Conservation (phyloP, 78 protist species). For the Dictyostelium purpureum region DNA sequence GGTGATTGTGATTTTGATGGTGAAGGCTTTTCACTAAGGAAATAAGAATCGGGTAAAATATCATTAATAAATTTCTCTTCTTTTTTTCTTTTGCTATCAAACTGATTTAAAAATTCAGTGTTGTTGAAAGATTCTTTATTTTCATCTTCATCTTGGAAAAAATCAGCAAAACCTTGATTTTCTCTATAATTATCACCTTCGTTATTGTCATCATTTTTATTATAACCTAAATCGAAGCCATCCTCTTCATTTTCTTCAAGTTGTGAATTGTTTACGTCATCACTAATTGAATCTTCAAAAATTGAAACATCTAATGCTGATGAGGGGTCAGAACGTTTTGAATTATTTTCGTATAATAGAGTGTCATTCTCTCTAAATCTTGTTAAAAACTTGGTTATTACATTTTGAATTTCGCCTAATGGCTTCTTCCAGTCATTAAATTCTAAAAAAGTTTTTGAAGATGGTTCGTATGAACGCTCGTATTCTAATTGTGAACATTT, state of each 20-base stretch:
- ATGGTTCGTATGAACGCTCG: slow-evolving; percentile 58
- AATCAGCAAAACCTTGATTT: background rate
- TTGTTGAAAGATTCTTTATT: no score
- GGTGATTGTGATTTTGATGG: background rate
- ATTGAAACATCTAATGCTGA: background rate
- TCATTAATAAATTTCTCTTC: background rate
- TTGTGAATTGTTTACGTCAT: background rate
- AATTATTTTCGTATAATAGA: background rate
- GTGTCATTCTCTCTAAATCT: background rate
- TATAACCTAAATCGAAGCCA: background rate
- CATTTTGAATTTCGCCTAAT: background rate
- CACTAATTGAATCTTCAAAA: slow-evolving; percentile 3
- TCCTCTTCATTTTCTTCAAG: background rate
- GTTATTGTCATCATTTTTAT: background rate
- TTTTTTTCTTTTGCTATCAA: background rate
- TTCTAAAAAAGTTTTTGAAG: slow-evolving; percentile 62
- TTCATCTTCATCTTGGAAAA: background rate
- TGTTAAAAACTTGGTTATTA: slow-evolving; percentile 38
- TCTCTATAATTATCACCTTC: background rate
- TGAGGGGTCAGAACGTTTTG: background rate
- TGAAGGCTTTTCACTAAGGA: background rate
- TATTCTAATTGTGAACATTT: slow-evolving; percentile 46
- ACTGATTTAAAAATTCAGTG: background rate
- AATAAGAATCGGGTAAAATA: background rate
- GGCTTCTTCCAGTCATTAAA: slow-evolving; percentile 59